Evolutionary conservation across 2,329 filamentous ascomycete genomes (phyloP).

Genomic region (Didymosphaeria variabile): DNA sequence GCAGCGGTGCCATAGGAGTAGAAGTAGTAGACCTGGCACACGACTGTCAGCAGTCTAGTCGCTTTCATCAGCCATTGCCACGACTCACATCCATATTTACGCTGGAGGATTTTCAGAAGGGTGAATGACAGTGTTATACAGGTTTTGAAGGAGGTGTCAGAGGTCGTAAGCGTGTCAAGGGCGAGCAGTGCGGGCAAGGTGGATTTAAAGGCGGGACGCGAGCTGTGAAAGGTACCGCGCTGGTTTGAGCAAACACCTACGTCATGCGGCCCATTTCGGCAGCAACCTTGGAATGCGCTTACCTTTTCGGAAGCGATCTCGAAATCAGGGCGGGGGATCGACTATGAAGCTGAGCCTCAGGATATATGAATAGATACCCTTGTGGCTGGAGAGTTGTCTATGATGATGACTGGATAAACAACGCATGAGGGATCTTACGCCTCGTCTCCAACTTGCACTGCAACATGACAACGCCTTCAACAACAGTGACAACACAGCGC

Average conservation of each 20-base stretch:
- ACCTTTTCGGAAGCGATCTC: neutral
- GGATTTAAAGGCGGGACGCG: conserved; percentile 13
- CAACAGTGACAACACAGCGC: neutral
- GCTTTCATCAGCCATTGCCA: neutral
- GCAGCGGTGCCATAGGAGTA: conserved; percentile 56
- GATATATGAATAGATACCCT: neutral
- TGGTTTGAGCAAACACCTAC: conserved; percentile 9
- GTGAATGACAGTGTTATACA: conserved; percentile 15
- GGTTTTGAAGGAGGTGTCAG: neutral
- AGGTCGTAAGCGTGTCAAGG: conserved; percentile 1
- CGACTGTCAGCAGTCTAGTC: conserved; percentile 24
- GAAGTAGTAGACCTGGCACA: conserved; percentile 52
- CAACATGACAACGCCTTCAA: neutral
- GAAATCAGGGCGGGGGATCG: conserved; percentile 13
- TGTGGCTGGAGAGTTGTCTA: conserved; percentile 1
- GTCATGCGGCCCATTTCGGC: conserved; percentile 14
- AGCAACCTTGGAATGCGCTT: conserved; percentile 11
- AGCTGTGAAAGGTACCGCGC: conserved; percentile 6
- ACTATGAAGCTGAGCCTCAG: conserved; percentile 7
- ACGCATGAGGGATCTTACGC: neutral
- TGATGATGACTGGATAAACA: neutral
- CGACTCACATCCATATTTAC: conserved; percentile 22
- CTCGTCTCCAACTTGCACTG: neutral
- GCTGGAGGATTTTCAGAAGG: neutral
- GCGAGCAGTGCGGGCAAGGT: neutral